Conservation (phyloP, 2,329 filamentous ascomycete genomes). For the Colletotrichum gigasporum region DNA sequence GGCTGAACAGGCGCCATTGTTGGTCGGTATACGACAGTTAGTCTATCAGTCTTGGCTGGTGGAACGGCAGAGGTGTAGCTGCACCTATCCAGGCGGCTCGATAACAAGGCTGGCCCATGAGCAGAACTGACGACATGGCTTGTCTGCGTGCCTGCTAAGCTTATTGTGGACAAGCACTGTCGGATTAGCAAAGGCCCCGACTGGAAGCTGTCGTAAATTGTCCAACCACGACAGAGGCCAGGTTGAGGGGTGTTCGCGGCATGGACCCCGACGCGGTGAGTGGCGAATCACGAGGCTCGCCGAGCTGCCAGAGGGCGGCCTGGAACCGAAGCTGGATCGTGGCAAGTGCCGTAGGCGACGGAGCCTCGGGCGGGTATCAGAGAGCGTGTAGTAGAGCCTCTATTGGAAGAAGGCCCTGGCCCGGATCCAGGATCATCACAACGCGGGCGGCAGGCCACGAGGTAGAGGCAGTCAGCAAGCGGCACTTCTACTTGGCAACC, state of each 20-base stretch:
- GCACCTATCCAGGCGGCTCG: slow-evolving; percentile 23
- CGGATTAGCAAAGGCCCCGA: slow-evolving; percentile 3
- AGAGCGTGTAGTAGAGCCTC: background rate
- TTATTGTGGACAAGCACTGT: slow-evolving; percentile 15
- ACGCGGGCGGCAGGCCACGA: too few relatives aligned
- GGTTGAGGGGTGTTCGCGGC: slow-evolving; percentile 1
- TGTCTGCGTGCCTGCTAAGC: slow-evolving; percentile 12
- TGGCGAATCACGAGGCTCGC: slow-evolving; percentile 35
- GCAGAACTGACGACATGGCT: slow-evolving; percentile 7
- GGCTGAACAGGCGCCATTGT: slow-evolving; percentile 19
- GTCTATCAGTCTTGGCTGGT: slow-evolving; percentile 34
- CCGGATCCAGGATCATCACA: background rate
- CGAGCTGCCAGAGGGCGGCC: background rate
- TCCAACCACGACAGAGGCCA: slow-evolving; percentile 48
- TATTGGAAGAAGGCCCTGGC: background rate
- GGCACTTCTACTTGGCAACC: background rate
- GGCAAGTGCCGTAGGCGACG: slow-evolving; percentile 5
- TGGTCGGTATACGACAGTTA: slow-evolving; percentile 29
- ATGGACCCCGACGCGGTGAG: slow-evolving; percentile 28
- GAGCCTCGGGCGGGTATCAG: background rate
- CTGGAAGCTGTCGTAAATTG: slow-evolving; percentile 45
- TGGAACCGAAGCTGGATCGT: slow-evolving; percentile 13
- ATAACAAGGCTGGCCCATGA: slow-evolving; percentile 19
- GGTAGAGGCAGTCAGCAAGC: background rate
- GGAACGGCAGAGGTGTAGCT: slow-evolving; percentile 24